A percentile compares a stretch with the other conserved stretches of the same genome.
Evolutionary conservation across 805 yeast species (phyloP).

Genomic region (Scheffersomyces lignosus): DNA sequence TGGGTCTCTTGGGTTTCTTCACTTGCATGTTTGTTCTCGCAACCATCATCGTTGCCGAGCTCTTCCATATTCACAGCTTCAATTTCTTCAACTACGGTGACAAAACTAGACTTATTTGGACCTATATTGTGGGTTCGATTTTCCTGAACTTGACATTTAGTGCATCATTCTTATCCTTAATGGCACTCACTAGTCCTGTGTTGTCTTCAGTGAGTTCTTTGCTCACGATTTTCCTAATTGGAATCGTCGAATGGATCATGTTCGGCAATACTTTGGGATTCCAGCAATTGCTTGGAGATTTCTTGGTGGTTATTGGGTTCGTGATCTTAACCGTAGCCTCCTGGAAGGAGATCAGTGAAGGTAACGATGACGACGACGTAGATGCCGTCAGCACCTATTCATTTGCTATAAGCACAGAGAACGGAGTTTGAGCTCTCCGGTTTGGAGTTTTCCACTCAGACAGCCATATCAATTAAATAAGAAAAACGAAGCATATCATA

Average conservation of each 20-base stretch:
- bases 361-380: conserved; percentile 45
- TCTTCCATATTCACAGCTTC: conserved; percentile 59
- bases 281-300: conserved; percentile 67
- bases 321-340: conserved; percentile 61
- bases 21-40: conserved; percentile 53
- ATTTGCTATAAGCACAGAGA: conserved; percentile 36
- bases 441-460: too few relatives aligned
- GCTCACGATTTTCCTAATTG: conserved; percentile 77
- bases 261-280: conserved; percentile 57
- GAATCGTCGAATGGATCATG: conserved; percentile 68
- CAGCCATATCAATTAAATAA: too few relatives aligned
- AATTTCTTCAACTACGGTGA: conserved; percentile 49
- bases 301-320: conserved; percentile 70
- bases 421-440: too few relatives aligned
- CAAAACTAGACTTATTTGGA: conserved; percentile 39
- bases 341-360: conserved; percentile 62
- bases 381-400: conserved; percentile 43
- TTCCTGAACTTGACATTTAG: conserved; percentile 67
- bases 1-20: conserved; percentile 62
- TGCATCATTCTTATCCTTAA: conserved; percentile 68
- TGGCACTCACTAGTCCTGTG: conserved; percentile 86
- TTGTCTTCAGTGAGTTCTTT: conserved; percentile 68
- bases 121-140: conserved; percentile 52
- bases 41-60: conserved; percentile 48
- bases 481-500: too few relatives aligned